A percentile compares a stretch with the other conserved stretches of the same genome.
phyloP scores from a whole-genome alignment of 306 rosid species.

The Purshia tridentata region DNA sequence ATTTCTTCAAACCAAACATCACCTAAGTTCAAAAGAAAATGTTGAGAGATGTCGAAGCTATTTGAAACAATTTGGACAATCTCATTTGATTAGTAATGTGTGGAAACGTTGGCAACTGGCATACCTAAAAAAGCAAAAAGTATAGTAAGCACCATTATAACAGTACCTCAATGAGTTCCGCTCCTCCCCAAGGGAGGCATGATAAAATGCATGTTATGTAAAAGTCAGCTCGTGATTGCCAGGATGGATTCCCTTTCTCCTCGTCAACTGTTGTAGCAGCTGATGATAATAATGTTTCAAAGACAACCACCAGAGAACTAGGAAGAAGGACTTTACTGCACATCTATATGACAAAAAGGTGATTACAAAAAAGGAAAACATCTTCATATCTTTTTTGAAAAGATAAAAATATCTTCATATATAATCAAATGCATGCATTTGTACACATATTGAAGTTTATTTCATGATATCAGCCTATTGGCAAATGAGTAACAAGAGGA shows the following conservation, averaged over 20 bases:
- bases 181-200: slow-evolving; percentile 99
- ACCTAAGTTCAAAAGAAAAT: neutral
- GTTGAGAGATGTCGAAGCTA: neutral
- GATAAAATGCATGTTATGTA: slow-evolving; percentile 85
- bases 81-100: neutral
- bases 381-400: slow-evolving; percentile 6
- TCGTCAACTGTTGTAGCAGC: slow-evolving; percentile 98
- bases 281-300: slow-evolving; percentile 85
- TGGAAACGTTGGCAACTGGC: neutral
- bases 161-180: slow-evolving; percentile 87
- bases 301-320: slow-evolving; percentile 74
- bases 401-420: slow-evolving; percentile 1
- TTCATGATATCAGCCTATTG: neutral
- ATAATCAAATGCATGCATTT: slow-evolving; percentile 10
- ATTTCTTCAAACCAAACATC: no score
- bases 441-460: neutral
- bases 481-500: no score
- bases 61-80: neutral
- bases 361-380: slow-evolving; percentile 8
- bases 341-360: slow-evolving; percentile 55
- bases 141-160: slow-evolving; percentile 8
- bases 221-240: slow-evolving; percentile 98
- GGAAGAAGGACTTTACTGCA: slow-evolving; percentile 92
- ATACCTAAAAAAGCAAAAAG: neutral
- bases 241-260: slow-evolving; percentile 94